A percentile compares a stretch with the other conserved stretches of the same genome.
phyloP scores from a whole-genome alignment of 306 rosid species.

The Lotus japonicus region DNA sequence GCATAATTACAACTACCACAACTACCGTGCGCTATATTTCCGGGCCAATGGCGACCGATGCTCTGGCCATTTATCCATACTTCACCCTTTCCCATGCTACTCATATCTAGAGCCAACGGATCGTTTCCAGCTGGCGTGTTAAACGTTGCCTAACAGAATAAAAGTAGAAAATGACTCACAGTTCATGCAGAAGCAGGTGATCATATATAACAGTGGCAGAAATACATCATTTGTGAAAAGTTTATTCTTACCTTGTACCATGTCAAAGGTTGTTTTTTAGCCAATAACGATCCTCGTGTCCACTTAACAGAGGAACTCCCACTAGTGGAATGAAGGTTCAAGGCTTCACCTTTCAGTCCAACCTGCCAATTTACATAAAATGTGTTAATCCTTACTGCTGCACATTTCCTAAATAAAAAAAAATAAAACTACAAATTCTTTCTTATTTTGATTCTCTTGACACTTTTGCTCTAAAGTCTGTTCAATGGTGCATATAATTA shows the following conservation, averaged over 20 bases:
- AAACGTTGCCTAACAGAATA: constrained; percentile 45
- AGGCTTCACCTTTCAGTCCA: constrained; percentile 83
- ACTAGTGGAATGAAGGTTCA: constrained; percentile 39
- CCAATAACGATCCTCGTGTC: constrained; percentile 33
- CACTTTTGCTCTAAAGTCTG: not conserved
- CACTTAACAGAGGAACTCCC: constrained; percentile 52
- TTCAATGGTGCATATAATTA: not conserved
- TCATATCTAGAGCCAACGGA: constrained; percentile 82
- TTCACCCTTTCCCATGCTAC: constrained; percentile 81
- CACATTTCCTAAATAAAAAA: not conserved
- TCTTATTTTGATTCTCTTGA: not conserved
- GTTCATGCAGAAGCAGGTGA: not conserved
- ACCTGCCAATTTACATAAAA: constrained; percentile 38
- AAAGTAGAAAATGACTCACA: constrained; percentile 6
- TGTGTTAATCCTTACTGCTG: constrained; percentile 4
- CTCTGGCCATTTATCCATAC: constrained; percentile 81
- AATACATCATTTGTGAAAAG: not conserved
- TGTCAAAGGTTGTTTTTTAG: constrained; percentile 56
- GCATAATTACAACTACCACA: constrained; percentile 59
- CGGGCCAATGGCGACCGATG: constrained; percentile 87
- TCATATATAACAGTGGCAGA: not conserved
- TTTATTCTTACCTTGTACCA: constrained; percentile 83
- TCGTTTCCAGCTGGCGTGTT: constrained; percentile 58
- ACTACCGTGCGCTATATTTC: constrained; percentile 45
- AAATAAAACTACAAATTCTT: not conserved